phyloP scores from a whole-genome alignment of 306 rosid genomes.

The Sphenostylis stenocarpa region DNA sequence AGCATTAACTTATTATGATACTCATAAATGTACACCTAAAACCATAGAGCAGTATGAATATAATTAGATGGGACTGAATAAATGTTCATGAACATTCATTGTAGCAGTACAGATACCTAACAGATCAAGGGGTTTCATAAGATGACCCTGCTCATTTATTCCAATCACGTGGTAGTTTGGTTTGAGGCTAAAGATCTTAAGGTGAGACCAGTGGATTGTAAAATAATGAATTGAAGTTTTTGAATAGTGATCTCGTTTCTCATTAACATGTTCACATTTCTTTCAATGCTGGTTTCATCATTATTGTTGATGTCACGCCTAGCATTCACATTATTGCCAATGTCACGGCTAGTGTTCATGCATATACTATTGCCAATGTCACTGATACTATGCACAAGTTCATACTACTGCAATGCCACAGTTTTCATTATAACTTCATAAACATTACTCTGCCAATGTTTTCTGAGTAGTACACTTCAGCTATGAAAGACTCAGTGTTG shows the following conservation, averaged over 20 bases:
- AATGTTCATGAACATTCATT: constrained; percentile 10
- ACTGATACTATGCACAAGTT: background rate
- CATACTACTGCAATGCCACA: background rate
- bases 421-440: background rate
- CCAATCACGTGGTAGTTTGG: constrained; percentile 35
- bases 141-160: constrained; percentile 21
- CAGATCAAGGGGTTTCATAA: constrained; percentile 9
- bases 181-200: background rate
- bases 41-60: background rate
- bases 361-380: background rate
- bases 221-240: background rate
- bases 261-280: constrained; percentile 28
- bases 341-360: constrained; percentile 23
- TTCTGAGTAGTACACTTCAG: background rate
- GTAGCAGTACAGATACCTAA: background rate
- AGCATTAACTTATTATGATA: background rate
- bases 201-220: constrained; percentile 7
- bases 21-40: background rate
- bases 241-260: background rate
- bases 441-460: background rate
- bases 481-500: background rate
- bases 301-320: constrained; percentile 23
- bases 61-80: background rate
- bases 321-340: constrained; percentile 26
- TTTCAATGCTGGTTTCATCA: background rate